Evolutionary conservation across 2,329 filamentous ascomycete genomes (phyloP).

Genomic region (Gaeumannomyces tritici): DNA sequence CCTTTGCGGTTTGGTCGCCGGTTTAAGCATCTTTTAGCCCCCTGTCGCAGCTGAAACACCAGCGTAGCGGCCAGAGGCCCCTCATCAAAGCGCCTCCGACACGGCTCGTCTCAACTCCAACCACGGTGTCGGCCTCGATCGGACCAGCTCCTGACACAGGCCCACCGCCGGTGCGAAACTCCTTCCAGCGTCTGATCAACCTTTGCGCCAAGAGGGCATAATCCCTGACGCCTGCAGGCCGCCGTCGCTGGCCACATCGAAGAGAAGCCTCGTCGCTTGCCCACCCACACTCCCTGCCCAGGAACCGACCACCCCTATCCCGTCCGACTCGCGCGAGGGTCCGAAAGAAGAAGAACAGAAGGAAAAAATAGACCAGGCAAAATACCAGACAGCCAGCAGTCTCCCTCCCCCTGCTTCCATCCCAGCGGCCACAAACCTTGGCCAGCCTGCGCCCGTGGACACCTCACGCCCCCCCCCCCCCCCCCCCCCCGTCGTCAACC

Average conservation of each 20-base stretch:
- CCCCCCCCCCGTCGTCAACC: background rate
- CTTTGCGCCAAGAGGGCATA: background rate
- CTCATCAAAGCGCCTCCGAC: conserved; percentile 35
- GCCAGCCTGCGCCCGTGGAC: background rate
- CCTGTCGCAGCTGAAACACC: conserved; percentile 27
- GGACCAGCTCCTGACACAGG: conserved; percentile 26
- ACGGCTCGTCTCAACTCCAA: conserved; percentile 30
- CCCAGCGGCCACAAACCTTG: background rate
- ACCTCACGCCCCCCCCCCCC: too few relatives aligned
- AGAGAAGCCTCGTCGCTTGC: background rate
- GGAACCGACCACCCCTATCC: conserved; percentile 4
- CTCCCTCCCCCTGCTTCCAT: background rate
- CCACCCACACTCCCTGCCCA: conserved; percentile 1
- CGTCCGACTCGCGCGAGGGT: conserved; percentile 12
- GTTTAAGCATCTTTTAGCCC: conserved; percentile 9
- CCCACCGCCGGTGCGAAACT: conserved; percentile 30
- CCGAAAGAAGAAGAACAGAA: conserved; percentile 10
- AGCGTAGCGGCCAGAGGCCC: conserved; percentile 20
- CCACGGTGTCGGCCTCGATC: conserved; percentile 12
- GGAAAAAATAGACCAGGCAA: background rate
- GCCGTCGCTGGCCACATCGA: background rate
- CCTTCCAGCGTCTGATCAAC: conserved; percentile 30
- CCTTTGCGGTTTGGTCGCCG: background rate
- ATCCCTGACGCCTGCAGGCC: background rate
- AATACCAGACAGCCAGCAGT: background rate